Percentiles rank a stretch among this genome's conserved stretches.
These are phyloP conservation scores for Linum tenue DNA, from an alignment of 345 rosid genomes.

Conservation along the genomic window DNA sequence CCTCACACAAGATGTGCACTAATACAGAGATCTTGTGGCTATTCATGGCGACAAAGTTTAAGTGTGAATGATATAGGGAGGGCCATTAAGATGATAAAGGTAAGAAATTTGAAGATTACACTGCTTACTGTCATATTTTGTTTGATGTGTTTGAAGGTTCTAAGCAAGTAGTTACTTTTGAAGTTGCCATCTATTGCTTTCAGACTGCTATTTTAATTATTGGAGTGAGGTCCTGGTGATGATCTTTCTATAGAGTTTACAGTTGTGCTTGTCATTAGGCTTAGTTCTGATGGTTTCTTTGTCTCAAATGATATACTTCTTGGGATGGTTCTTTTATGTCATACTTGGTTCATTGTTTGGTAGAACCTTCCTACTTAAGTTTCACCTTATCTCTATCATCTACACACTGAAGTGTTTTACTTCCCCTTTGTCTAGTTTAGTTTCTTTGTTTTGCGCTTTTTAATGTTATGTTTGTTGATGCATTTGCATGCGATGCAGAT, in stretches of 20 bases:
- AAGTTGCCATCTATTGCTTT: no score
- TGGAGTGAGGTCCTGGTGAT: no score
- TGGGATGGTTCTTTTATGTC: not conserved
- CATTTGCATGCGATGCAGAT: conserved; percentile 19
- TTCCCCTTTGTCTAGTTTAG: no score
- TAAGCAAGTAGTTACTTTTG: no score
- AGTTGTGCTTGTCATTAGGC: not conserved
- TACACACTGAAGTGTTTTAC: not conserved
- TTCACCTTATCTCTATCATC: not conserved
- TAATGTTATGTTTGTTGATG: not conserved
- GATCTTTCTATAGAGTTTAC: not conserved
- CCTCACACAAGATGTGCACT: conserved; percentile 55
- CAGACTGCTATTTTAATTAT: not conserved
- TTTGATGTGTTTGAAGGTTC: no score
- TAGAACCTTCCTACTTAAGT: not conserved
- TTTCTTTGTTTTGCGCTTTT: not conserved
- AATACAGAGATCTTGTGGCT: conserved; percentile 57
- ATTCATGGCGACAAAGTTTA: conserved; percentile 55
- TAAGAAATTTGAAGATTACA: conserved; percentile 11
- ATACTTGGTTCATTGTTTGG: not conserved
- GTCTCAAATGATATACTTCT: not conserved
- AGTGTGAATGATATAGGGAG: conserved; percentile 48
- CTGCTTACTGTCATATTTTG: not conserved
- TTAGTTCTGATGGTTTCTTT: not conserved
- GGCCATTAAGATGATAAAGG: conserved; percentile 55